phyloP scores from a whole-genome alignment of 2,329 filamentous ascomycete species.

The Leptographium radiaticola region DNA sequence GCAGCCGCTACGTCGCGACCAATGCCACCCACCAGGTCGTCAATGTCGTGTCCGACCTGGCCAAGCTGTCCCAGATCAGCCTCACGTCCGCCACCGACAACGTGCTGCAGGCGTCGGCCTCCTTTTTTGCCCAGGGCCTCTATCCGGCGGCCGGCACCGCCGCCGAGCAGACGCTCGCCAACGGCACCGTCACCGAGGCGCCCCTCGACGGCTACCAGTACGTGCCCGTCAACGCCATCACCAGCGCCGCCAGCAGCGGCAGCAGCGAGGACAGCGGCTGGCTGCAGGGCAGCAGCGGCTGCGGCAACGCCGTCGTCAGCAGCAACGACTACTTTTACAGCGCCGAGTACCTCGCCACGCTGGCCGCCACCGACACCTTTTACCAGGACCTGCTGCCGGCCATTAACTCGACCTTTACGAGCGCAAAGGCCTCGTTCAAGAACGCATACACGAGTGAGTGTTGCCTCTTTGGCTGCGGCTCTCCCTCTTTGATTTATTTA shows the following conservation, averaged over 20 bases:
- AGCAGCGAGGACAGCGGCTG: conserved; percentile 43
- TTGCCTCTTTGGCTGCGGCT: neutral
- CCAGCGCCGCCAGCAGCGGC: conserved; percentile 37
- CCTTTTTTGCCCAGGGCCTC: conserved; percentile 70
- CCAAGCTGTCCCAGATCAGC: conserved; percentile 56
- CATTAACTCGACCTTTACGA: conserved; percentile 36
- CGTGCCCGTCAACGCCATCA: conserved; percentile 56
- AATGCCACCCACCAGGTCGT: conserved; percentile 47
- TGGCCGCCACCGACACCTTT: conserved; percentile 44
- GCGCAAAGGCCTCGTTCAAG: conserved; percentile 36
- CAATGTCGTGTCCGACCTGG: conserved; percentile 52
- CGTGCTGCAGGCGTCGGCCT: conserved; percentile 69
- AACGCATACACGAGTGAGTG: conserved; percentile 48
- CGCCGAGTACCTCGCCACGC: conserved; percentile 28
- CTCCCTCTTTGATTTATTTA: too few relatives aligned
- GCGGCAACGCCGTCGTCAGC: conserved; percentile 39
- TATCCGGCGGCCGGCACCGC: conserved; percentile 60
- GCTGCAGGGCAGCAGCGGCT: conserved; percentile 46
- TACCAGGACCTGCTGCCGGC: conserved; percentile 41
- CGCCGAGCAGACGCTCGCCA: conserved; percentile 51
- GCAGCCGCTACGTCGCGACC: conserved; percentile 57
- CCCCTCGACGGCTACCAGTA: conserved; percentile 76
- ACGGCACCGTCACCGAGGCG: conserved; percentile 51
- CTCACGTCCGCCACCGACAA: conserved; percentile 61
- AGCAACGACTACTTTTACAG: conserved; percentile 41